Conservation (phyloP, 1,139 yeast genomes). For the Candida sp. region DNA sequence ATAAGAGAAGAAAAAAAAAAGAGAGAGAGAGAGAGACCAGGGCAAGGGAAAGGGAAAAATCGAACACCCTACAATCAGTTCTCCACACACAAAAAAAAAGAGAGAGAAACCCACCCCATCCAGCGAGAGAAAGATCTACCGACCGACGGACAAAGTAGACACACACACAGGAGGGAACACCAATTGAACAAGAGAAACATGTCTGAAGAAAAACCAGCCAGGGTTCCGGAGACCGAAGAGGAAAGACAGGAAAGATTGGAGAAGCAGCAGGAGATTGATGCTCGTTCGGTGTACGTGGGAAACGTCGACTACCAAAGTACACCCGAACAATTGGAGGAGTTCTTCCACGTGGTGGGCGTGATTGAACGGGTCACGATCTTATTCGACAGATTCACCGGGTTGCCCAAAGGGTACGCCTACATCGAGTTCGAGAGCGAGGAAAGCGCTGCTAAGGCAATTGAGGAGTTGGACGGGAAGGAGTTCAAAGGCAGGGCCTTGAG, state of each 20-base stretch:
- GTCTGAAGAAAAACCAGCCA: conserved; percentile 11
- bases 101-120: not conserved
- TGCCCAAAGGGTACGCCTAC: conserved; percentile 52
- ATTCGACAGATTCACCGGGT: conserved; percentile 40
- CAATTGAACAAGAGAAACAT: conserved; percentile 2
- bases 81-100: not conserved
- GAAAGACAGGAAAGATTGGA: conserved; percentile 32
- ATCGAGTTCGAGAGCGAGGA: conserved; percentile 38
- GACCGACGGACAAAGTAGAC: no score
- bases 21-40: not conserved
- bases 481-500: conserved; percentile 43
- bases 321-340: conserved; percentile 45
- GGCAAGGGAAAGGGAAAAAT: not conserved
- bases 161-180: not conserved
- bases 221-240: conserved; percentile 27
- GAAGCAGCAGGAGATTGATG: conserved; percentile 38
- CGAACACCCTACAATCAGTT: not conserved
- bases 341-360: conserved; percentile 37
- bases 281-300: conserved; percentile 46
- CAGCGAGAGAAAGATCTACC: no score
- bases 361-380: conserved; percentile 45
- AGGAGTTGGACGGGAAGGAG: conserved; percentile 34
- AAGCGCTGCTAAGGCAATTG: conserved; percentile 37
- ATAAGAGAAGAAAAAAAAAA: not conserved
- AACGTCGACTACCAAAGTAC: conserved; percentile 47